Base-by-base conservation (phyloP, 805 yeast species). In the Hanseniaspora singularis region DNA sequence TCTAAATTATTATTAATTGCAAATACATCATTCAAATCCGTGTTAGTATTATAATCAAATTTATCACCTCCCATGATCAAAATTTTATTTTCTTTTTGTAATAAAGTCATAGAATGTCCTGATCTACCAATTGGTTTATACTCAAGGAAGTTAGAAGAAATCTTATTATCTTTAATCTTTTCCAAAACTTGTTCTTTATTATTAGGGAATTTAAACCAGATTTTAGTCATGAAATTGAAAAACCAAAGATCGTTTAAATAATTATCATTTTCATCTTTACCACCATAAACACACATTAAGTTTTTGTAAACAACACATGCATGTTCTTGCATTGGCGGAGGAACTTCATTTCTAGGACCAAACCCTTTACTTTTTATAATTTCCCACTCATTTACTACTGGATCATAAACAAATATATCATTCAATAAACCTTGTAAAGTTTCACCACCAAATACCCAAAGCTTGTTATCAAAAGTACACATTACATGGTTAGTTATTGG, bases 371-470 rank as follows among this genome's bases (percentile, higher is more conserved):
- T n/a, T 44, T 71, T 71, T 32, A 83, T 66, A 51, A 73, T 74
- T 20, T 76, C 66, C 96, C 97, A 92, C 33, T 71, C 69, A 55
- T 76, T 76, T 7, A 64, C 60, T 8, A 64, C 54, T 0, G 94
- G 85, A 59, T 89, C 89, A 63, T 73, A 92, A 55, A 79, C 68
- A 77, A 89, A 86, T 30, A 89, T 66, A 54, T 84, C 89, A 56
- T 81, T 79, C 42, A 74, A 76, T 51, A 88, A 73, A 43, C 72
- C 71, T 51, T 72, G 76, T 23, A 81, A 76, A 55, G 85, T 86
- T 49, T 86, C 82, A 49, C 99, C 99, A 51, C 99, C 99, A 65
- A 82, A 92, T 10, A 92, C 68, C 70, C 80, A 89, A 48, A 92
- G 68, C 58, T 79, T 79, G 60, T 80, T 78, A 53, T 82, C 79